Evolutionary conservation across 768 basidiomycete genomes (phyloP).

Genomic region (Coprinopsis cinerea): DNA sequence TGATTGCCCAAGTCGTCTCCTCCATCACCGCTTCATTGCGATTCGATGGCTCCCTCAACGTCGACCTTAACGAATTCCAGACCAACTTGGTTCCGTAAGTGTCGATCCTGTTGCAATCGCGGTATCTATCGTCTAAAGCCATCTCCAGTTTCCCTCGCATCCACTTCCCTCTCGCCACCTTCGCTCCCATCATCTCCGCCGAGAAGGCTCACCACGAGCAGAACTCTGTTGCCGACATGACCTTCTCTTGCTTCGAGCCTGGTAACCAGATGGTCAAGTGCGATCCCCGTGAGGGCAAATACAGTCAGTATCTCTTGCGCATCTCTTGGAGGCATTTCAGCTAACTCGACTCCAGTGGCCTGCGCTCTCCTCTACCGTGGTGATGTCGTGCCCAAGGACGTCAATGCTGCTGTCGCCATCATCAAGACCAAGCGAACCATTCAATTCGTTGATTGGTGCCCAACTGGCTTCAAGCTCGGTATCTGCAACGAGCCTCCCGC

Average conservation of each 20-base stretch:
- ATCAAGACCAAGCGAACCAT: constrained; percentile 99
- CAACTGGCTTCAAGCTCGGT: constrained; percentile 96
- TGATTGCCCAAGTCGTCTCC: constrained; percentile 98
- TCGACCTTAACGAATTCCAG: constrained; percentile 97
- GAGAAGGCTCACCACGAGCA: constrained; percentile 96
- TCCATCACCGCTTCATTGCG: constrained; percentile 95
- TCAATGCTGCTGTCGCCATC: constrained; percentile 83
- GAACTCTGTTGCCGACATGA: constrained; percentile 98
- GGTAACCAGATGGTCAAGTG: constrained; percentile 97
- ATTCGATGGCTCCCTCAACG: constrained; percentile 96
- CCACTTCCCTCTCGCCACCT: constrained; percentile 96
- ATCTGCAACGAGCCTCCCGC: constrained; percentile 97
- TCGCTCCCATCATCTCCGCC: constrained; percentile 89
- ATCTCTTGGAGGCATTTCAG: constrained; percentile 12
- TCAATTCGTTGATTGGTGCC: constrained; percentile 98
- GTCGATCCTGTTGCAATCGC: neutral
- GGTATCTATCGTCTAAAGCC: constrained; percentile 10
- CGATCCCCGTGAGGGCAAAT: constrained; percentile 97
- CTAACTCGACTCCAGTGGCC: constrained; percentile 52
- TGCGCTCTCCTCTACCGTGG: constrained; percentile 91
- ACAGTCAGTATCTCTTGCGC: constrained; percentile 56
- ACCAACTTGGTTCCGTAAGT: constrained; percentile 96
- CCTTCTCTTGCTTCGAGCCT: constrained; percentile 93
- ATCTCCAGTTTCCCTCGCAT: constrained; percentile 87
- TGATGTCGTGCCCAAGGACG: constrained; percentile 96